Conservation (phyloP, 805 yeast genomes). For the Candida multigemmis region DNA sequence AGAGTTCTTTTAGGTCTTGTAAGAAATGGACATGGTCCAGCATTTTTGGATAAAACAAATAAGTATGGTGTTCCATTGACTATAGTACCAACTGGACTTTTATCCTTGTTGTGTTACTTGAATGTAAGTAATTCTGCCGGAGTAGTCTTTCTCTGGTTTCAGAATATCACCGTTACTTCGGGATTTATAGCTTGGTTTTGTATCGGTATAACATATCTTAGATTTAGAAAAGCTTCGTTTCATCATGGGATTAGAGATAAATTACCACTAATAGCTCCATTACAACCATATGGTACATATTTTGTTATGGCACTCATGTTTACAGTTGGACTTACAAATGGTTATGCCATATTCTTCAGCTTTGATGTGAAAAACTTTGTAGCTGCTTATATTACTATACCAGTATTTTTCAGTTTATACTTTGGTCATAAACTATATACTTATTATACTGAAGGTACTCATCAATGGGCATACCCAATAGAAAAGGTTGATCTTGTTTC, state of each 20-base stretch:
- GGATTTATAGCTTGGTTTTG: slow-evolving; percentile 54
- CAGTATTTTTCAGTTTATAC: slow-evolving; percentile 44
- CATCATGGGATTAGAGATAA: slow-evolving; percentile 4
- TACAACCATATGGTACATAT: slow-evolving; percentile 24
- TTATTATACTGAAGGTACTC: slow-evolving; percentile 14
- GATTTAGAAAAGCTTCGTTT: slow-evolving; percentile 37
- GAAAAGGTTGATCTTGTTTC: slow-evolving; percentile 53
- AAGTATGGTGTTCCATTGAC: slow-evolving; percentile 9
- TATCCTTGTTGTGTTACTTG: slow-evolving; percentile 17
- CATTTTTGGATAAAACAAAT: slow-evolving; percentile 7
- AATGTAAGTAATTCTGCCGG: slow-evolving; percentile 46
- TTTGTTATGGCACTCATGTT: slow-evolving; percentile 16
- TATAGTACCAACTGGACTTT: slow-evolving; percentile 11
- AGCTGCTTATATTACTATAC: slow-evolving; percentile 66
- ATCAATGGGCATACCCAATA: slow-evolving; percentile 36
- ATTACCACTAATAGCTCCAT: slow-evolving; percentile 16
- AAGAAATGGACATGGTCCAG: slow-evolving; percentile 11
- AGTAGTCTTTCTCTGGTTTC: slow-evolving; percentile 62
- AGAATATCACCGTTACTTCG: slow-evolving; percentile 62
- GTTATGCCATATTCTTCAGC: slow-evolving; percentile 57
- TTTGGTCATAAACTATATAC: slow-evolving; percentile 48
- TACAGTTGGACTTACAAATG: slow-evolving; percentile 64
- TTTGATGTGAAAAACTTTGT: slow-evolving; percentile 51
- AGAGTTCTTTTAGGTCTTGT: slow-evolving; percentile 17
- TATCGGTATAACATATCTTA: slow-evolving; percentile 49